Conservation (phyloP, 2,329 filamentous ascomycete genomes). For the Corinectria fuckeliana region DNA sequence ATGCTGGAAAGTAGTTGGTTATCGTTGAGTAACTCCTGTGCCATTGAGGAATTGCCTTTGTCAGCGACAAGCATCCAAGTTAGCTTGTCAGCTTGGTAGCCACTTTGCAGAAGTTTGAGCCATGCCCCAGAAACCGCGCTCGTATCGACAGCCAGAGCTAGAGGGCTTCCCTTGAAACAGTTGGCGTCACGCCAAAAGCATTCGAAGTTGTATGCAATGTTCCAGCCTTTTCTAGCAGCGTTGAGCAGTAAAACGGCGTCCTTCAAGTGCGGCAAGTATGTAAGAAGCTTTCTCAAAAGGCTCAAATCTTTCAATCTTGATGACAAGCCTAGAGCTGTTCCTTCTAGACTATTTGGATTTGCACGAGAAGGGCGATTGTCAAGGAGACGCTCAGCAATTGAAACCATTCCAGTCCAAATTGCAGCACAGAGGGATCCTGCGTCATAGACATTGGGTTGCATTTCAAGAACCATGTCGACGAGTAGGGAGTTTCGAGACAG, state of each 20-base stretch:
- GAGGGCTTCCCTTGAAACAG: neutral
- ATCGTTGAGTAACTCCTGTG: neutral
- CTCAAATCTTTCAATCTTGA: neutral
- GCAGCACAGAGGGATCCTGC: neutral
- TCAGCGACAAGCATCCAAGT: neutral
- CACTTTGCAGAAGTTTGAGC: neutral
- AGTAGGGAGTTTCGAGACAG: neutral
- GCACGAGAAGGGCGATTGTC: neutral
- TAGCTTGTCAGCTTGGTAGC: neutral
- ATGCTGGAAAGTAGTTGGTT: neutral
- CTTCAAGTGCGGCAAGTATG: neutral
- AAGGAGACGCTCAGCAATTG: neutral
- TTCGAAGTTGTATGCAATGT: too few relatives aligned
- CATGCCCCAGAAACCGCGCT: neutral
- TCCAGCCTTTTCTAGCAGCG: neutral
- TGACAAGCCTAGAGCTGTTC: constrained; percentile 1
- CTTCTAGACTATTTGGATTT: neutral
- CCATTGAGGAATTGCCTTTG: neutral
- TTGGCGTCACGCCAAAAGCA: neutral
- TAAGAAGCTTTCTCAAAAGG: neutral
- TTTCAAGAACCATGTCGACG: neutral
- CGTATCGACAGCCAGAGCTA: neutral
- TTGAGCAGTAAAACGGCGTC: neutral
- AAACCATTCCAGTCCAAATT: neutral
- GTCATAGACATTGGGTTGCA: neutral